Percentiles rank a stretch among this genome's conserved stretches.
Conservation (phyloP, 2,329 filamentous ascomycete genomes). For the Trichophyton equinum region DNA sequence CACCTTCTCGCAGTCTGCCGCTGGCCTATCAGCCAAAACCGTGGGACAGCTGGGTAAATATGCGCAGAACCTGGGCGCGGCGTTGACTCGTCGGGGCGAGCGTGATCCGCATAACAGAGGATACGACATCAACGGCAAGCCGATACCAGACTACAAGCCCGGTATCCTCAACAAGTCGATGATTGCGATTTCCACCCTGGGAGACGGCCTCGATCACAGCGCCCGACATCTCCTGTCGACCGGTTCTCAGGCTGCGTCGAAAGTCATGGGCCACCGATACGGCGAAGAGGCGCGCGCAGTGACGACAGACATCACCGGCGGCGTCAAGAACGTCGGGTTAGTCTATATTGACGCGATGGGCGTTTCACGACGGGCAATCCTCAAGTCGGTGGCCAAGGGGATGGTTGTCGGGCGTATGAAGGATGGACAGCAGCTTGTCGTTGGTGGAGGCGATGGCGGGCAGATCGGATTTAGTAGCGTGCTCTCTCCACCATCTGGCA, state of each 20-base stretch:
- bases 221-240: conserved; percentile 65
- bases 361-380: conserved; percentile 73
- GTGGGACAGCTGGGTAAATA: conserved; percentile 71
- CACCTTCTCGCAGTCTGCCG: conserved; percentile 67
- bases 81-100: conserved; percentile 51
- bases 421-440: conserved; percentile 37
- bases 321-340: conserved; percentile 88
- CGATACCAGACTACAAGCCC: conserved; percentile 59
- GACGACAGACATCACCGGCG: conserved; percentile 62
- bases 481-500: neutral
- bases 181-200: conserved; percentile 91
- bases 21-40: conserved; percentile 69
- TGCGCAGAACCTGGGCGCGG: conserved; percentile 81
- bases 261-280: conserved; percentile 80
- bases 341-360: conserved; percentile 96
- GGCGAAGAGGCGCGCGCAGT: conserved; percentile 73
- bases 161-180: conserved; percentile 88
- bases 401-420: conserved; percentile 52
- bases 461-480: conserved; percentile 7
- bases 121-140: conserved; percentile 57
- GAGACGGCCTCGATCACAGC: conserved; percentile 83
- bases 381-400: conserved; percentile 92
- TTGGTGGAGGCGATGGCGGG: conserved; percentile 37
- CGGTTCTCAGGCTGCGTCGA: conserved; percentile 65
- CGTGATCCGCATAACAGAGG: conserved; percentile 42